phyloP scores from a whole-genome alignment of 805 yeast genomes.

The Metschnikowia lochheadii region DNA sequence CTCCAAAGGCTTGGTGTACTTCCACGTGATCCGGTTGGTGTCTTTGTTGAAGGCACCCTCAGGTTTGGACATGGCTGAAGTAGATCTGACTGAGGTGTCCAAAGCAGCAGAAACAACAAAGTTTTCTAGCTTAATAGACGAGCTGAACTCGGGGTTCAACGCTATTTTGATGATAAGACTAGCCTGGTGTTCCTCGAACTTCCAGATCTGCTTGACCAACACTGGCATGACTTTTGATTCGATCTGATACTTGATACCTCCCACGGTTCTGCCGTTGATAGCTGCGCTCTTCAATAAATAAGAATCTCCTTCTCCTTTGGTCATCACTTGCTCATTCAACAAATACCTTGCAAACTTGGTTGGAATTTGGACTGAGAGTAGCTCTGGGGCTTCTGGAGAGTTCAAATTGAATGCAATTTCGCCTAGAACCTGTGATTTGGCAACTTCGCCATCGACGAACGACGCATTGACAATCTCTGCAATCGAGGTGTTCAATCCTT shows the following conservation, averaged over 20 bases:
- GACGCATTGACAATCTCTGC: slow-evolving; percentile 82
- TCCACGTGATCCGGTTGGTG: slow-evolving; percentile 83
- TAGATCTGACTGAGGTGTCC: slow-evolving; percentile 53
- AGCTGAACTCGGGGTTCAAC: slow-evolving; percentile 46
- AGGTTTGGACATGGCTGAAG: slow-evolving; percentile 84
- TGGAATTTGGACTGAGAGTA: slow-evolving; percentile 38
- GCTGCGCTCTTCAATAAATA: slow-evolving; percentile 46
- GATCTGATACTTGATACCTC: slow-evolving; percentile 74
- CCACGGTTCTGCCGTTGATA: slow-evolving; percentile 62
- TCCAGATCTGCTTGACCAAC: slow-evolving; percentile 79
- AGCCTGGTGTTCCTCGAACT: slow-evolving; percentile 78
- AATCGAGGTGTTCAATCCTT: slow-evolving; percentile 74
- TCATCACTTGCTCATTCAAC: slow-evolving; percentile 35
- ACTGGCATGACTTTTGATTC: slow-evolving; percentile 56
- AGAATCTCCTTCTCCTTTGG: slow-evolving; percentile 23
- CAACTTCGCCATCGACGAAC: slow-evolving; percentile 61
- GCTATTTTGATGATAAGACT: slow-evolving; percentile 73
- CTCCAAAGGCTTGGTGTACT: slow-evolving; percentile 43
- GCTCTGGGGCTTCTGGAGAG: slow-evolving; percentile 20
- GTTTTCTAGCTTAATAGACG: slow-evolving; percentile 49
- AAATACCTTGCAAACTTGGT: slow-evolving; percentile 49
- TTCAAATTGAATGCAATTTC: slow-evolving; percentile 80
- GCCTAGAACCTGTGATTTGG: slow-evolving; percentile 66
- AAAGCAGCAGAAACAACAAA: slow-evolving; percentile 59
- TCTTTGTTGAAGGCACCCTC: slow-evolving; percentile 88